Base-by-base conservation (phyloP, 495 filamentous ascomycete genomes). In the Penicillium canescens region DNA sequence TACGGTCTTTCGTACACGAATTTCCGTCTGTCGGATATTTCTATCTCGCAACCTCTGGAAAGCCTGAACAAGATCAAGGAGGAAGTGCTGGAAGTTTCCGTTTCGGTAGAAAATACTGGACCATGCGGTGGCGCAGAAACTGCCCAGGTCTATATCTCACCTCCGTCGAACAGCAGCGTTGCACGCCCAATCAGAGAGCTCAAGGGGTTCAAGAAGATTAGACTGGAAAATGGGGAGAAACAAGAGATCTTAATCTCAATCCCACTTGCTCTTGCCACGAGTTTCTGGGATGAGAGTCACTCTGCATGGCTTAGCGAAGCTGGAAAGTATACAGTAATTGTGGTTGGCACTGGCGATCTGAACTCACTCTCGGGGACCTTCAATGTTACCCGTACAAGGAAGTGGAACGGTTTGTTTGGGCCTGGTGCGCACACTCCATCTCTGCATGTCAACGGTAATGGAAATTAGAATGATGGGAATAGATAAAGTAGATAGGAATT, bases 1-100 rank as follows among this genome's bases (percentile, higher is more conserved):
- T 83, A 92, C 62, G 91, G 91, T 9, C 82, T 95, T 6, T 89
- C 86, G 0, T 94, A 93, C 63, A 89, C 89, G 0, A 82, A 76
- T 3, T 94, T 94, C 60, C 69, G 69, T 16, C 86, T 88, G 54
- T 85, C 85, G 14, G 69, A 78, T 41, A 14, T 41, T 31, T 31
- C 33, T 38, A 5, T 31, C 23, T 50, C 47, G 3, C 47, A 50
- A 20, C 47, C 47, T 1, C 31, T 50, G 36, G 36, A 34, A n/a
- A 35, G 9, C 11, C 35, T 26, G 4, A 20, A 42, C 37, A 31
- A 7, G 9, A 9, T 31, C 5, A 31, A 50, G 24, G 42, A 40
- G 16, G 51, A 40, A 46, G 12, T 54, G 13, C n/a, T 46, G 10
- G n/a, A 40, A 14, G 51, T 54, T 11, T 40, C 51, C 2, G 14